A percentile compares a stretch with the other conserved stretches of the same genome.
Evolutionary conservation across 2,329 filamentous ascomycete species (phyloP).

Genomic region (Claviceps lovelessii): DNA sequence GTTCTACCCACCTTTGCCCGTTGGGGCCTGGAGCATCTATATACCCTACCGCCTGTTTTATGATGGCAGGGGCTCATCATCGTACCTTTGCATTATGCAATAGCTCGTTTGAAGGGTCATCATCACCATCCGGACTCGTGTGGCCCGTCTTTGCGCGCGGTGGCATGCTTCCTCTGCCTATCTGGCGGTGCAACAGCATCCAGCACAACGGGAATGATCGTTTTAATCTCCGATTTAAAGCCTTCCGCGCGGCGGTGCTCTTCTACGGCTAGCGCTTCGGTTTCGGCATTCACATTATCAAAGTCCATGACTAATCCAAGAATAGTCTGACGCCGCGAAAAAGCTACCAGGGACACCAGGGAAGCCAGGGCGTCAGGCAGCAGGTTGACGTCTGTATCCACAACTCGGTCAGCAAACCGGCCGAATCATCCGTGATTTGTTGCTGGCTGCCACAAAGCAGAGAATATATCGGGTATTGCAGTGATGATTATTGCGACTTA

Average conservation of each 20-base stretch:
- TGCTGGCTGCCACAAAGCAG: not conserved
- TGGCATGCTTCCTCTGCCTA: not conserved
- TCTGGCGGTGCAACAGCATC: not conserved
- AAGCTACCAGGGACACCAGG: not conserved
- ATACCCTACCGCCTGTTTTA: not conserved
- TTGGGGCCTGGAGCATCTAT: not conserved
- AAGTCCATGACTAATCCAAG: no score
- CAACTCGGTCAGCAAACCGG: not conserved
- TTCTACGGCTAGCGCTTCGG: not conserved
- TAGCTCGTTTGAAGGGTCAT: slow-evolving; percentile 1
- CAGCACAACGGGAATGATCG: not conserved
- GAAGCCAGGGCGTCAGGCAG: not conserved
- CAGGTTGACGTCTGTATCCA: not conserved
- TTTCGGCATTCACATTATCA: not conserved
- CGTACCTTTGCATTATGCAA: slow-evolving; percentile 4
- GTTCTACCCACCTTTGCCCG: slow-evolving; percentile 2
- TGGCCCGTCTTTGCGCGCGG: not conserved
- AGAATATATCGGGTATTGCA: not conserved
- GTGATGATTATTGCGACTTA: not conserved
- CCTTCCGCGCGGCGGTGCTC: not conserved
- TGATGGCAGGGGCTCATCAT: slow-evolving; percentile 5
- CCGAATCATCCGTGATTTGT: not conserved
- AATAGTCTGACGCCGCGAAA: not conserved
- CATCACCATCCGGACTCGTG: not conserved
- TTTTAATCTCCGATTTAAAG: slow-evolving; percentile 4